Base-by-base conservation (phyloP, 805 yeast species). In the Candida suzukii region DNA sequence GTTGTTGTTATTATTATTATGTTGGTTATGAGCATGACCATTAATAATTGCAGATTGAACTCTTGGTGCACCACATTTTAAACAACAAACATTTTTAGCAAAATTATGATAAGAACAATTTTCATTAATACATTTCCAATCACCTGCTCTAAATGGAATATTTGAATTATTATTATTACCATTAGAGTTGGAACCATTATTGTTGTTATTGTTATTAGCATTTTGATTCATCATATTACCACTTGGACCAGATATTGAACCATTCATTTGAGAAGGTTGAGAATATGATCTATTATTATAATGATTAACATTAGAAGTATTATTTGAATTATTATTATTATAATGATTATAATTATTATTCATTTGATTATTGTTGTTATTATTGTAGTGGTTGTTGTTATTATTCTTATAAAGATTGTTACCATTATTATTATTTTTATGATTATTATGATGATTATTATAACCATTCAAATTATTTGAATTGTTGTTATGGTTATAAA, bases 91-190 rank as follows among this genome's bases (percentile, higher is more conserved):
- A 60, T 88, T 88, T 56, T 88, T 88, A 3, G 96, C 96, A 69
- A 88, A 88, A 60, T 88, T 88, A 61, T 88, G 96, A 60, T 90
- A 90, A 27, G 79, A 72, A 60, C 96, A 90, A 21, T 75, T 68
- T 41, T 83, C 90, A 47, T 75, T 78, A 22, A 76, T 69, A 67
- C 96, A 90, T 61, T 88, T 88, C 96, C 96, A 90, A 63, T 88
- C 97, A 40, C 96, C 96, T 3, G 96, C 96, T 52, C 97, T 74
- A 63, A 90, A 90, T 25, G 96, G 96, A n/a, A 90, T 95, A 52
- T 77, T 68, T 4, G 64, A 47, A 31, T 48, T 47, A 26, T 41
- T 44, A 41, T 48, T 50, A 40, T 44, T 48, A 39, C 46, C 46
- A 43, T 46, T 50, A 41, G 46, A 44, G 33, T 43, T 49, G 43